Evolutionary conservation across 805 yeast genomes (phyloP), one percentile per base, ranked within the genome.

Genomic region (Pichia kluyveri): DNA sequence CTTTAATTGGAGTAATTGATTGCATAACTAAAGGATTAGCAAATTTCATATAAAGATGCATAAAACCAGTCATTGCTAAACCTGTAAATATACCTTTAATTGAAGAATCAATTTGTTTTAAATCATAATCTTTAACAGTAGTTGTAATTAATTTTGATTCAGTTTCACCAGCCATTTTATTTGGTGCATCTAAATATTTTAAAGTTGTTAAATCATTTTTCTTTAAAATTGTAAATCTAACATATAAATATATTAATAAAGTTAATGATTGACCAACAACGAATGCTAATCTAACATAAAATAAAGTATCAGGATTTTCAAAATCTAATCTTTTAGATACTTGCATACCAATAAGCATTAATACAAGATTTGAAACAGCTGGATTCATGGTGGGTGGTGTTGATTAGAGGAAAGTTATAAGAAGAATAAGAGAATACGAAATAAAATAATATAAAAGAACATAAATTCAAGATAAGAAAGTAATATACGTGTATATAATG

Each of bases 341-440:
- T 69, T 89, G 96, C 96, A 90, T 91, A 87, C 88, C 87, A 75
- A 80, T 85, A 64, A 90, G 82, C 96, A 90, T 91, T 77, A 93
- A 71, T 59, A 76, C 86, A 59, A 93, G 69, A 72, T 91, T 90
- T 56, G 88, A 69, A 56, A 90, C 71, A 56, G 95, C 95, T 41
- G 98, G 93, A 66, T 87, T 88, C 93, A 91, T 84, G 12, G 26
- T 38, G n/a, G 26, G 5, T 8, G 4, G 4, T n/a, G 7, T 5
- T 26, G 18, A 4, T 31, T 5, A n/a, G n/a, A n/a, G n/a, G n/a
- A n/a, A n/a, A n/a, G n/a, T n/a, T n/a, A n/a, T n/a, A n/a, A n/a
- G 34, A 8, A 38, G 18, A 17, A 39, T 15, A 11, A 5, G 11
- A n/a, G n/a, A n/a, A 34, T 40, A 44, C 36, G 48, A 47, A 26